Conservation (phyloP, 2,329 filamentous ascomycete genomes). For the Xylaria sp. region DNA sequence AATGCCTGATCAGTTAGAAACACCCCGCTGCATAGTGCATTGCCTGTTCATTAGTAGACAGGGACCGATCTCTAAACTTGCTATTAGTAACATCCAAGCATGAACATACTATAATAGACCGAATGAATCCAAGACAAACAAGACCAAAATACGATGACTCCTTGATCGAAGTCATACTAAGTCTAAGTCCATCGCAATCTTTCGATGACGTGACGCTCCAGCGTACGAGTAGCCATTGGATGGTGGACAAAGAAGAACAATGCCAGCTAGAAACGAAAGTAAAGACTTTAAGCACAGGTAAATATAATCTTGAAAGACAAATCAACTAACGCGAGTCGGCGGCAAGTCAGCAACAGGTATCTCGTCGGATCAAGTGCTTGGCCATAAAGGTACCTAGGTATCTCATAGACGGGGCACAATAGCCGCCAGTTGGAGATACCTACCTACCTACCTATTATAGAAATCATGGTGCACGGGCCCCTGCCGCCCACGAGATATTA, state of each 20-base stretch:
- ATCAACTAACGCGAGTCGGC: too few relatives aligned
- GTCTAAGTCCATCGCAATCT: too few relatives aligned
- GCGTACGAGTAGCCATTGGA: too few relatives aligned
- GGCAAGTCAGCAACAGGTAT: too few relatives aligned
- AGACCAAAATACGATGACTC: not conserved
- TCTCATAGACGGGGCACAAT: not conserved
- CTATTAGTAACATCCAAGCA: not conserved
- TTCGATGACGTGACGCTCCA: too few relatives aligned
- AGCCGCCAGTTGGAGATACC: not conserved
- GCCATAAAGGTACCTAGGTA: too few relatives aligned
- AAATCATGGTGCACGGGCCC: constrained; percentile 22
- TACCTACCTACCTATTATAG: not conserved
- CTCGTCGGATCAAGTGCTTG: too few relatives aligned
- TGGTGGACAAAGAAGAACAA: not conserved
- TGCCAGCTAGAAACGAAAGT: not conserved
- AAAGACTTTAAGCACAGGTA: not conserved
- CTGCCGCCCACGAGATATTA: not conserved
- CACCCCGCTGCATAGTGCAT: too few relatives aligned
- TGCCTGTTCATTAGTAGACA: not conserved
- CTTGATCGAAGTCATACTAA: too few relatives aligned
- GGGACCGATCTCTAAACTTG: not conserved
- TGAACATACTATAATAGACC: not conserved
- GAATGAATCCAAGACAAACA: not conserved
- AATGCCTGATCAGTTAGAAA: too few relatives aligned
- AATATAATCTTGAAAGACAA: too few relatives aligned